These are phyloP conservation scores for Alternaria gansuensis DNA, from an alignment of 2,329 filamentous ascomycete genomes.

Conservation along the genomic window DNA sequence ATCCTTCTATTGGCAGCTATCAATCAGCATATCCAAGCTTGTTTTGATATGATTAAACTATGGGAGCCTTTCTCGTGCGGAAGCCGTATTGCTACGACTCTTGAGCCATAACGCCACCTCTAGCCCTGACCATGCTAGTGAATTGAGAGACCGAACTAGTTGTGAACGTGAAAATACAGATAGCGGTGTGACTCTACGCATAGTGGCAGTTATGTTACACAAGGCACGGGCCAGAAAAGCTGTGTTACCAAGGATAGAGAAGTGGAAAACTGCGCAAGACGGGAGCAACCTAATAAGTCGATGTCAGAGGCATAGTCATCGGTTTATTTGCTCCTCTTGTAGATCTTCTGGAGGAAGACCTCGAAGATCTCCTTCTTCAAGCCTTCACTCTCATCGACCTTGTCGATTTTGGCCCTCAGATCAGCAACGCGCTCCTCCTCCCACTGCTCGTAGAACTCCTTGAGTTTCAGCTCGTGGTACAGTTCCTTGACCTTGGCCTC, in stretches of 20 bases:
- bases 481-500: constrained; percentile 89
- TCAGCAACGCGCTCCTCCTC: constrained; percentile 88
- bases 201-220: not conserved
- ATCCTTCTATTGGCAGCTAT: too few relatives aligned
- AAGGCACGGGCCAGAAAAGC: not conserved
- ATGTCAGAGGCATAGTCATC: not conserved
- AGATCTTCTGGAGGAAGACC: constrained; percentile 92
- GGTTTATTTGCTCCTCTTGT: constrained; percentile 90
- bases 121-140: too few relatives aligned
- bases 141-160: too few relatives aligned
- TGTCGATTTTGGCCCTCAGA: constrained; percentile 76
- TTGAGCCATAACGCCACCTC: too few relatives aligned
- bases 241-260: not conserved
- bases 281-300: not conserved
- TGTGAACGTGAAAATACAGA: too few relatives aligned
- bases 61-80: too few relatives aligned
- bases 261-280: not conserved
- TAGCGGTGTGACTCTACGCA: not conserved
- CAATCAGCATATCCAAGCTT: too few relatives aligned
- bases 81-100: too few relatives aligned
- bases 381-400: constrained; percentile 85
- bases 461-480: constrained; percentile 84
- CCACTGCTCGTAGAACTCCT: constrained; percentile 84
- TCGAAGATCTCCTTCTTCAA: constrained; percentile 92
- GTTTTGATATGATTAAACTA: too few relatives aligned